Percentiles rank a stretch among this genome's conserved stretches.
Conservation (phyloP, 768 basidiomycete genomes). For the Phanerodontia chrysosporium region DNA sequence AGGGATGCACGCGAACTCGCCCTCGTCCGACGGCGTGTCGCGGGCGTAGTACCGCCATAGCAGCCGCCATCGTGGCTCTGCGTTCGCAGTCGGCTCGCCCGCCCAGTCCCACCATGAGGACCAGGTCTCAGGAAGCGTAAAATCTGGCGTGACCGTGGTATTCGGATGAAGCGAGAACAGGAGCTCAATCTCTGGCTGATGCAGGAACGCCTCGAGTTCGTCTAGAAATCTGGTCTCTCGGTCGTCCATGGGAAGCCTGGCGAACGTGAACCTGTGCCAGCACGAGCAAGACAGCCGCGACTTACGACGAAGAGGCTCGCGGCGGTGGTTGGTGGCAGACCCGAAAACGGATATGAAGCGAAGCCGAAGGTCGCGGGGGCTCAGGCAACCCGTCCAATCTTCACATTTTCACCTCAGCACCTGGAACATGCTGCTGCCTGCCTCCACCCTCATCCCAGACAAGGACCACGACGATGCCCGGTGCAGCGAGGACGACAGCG, state of each 20-base stretch:
- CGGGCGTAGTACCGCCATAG: constrained; percentile 16
- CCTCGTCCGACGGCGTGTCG: background rate
- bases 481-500: background rate
- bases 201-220: constrained; percentile 4
- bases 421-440: background rate
- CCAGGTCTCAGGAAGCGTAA: constrained; percentile 17
- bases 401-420: background rate
- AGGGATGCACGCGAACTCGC: constrained; percentile 10
- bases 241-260: background rate
- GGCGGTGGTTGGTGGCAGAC: background rate
- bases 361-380: no score
- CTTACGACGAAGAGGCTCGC: background rate
- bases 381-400: no score
- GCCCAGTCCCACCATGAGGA: constrained; percentile 26
- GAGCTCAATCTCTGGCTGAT: background rate
- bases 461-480: background rate
- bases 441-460: background rate
- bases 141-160: constrained; percentile 4
- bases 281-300: background rate
- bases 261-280: background rate
- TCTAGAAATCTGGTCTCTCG: constrained; percentile 7
- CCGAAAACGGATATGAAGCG: background rate
- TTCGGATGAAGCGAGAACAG: constrained; percentile 15
- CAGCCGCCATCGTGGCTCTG: constrained; percentile 14
- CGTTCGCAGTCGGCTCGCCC: background rate